Conservation (phyloP, 2,329 filamentous ascomycete species). For the Colletotrichum sp. region DNA sequence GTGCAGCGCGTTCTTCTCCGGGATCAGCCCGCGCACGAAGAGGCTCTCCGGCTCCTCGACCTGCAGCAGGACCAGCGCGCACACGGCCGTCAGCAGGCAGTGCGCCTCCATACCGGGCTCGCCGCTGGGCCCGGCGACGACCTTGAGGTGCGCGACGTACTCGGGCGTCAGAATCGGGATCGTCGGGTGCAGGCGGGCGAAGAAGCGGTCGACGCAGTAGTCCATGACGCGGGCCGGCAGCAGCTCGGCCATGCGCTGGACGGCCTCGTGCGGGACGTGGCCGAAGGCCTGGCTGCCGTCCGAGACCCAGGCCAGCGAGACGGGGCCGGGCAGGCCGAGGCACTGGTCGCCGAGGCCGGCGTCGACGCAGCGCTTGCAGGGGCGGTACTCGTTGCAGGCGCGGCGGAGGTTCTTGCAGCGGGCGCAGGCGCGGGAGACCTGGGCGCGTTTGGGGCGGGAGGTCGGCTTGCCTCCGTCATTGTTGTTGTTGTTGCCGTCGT, state of each 20-base stretch:
- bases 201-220: slow-evolving; percentile 43
- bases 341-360: slow-evolving; percentile 46
- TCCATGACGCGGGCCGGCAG: slow-evolving; percentile 37
- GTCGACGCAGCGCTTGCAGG: slow-evolving; percentile 45
- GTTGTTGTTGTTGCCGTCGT: neutral
- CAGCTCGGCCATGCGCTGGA: slow-evolving; percentile 35
- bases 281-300: slow-evolving; percentile 23
- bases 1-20: slow-evolving; percentile 39
- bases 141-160: slow-evolving; percentile 36
- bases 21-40: slow-evolving; percentile 34
- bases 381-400: slow-evolving; percentile 48
- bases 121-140: slow-evolving; percentile 19
- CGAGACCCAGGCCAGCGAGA: slow-evolving; percentile 21
- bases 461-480: neutral
- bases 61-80: slow-evolving; percentile 45
- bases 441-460: slow-evolving; percentile 24
- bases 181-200: slow-evolving; percentile 41
- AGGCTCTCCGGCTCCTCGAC: slow-evolving; percentile 38
- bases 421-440: slow-evolving; percentile 47
- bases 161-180: slow-evolving; percentile 45
- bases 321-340: slow-evolving; percentile 21
- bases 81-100: slow-evolving; percentile 41
- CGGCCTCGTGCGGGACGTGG: slow-evolving; percentile 26
- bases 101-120: slow-evolving; percentile 36
- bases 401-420: slow-evolving; percentile 46